Base-by-base conservation (phyloP, 768 basidiomycete genomes). In the Agrocybe praecox region DNA sequence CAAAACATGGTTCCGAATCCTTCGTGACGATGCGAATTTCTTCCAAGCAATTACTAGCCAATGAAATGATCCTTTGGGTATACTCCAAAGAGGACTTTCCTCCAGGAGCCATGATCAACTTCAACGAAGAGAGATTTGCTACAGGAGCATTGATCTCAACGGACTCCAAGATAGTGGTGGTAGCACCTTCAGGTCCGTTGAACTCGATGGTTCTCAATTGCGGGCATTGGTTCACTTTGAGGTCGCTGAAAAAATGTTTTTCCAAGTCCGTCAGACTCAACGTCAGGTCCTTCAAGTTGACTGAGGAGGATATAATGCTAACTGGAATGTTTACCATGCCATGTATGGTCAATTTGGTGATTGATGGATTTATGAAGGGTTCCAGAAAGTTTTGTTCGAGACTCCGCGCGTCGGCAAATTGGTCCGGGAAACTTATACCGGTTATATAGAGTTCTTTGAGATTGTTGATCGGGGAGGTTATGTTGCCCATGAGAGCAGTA, bases 321-420 rank as follows among this genome's bases (percentile, higher is more conserved):
- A 51, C 21, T 17, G 58, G 58, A 29, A 59, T 22, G 34, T 46
- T n/a, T 18, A 55, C 17, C 21, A 59, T 33, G 2, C 48, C 33
- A n/a, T 43, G 43, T 11, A 59, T 26, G 7, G 34, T 15, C 21
- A 59, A 46, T 11, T 48, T 44, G 17, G 48, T 46, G n/a, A 59
- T 36, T 1, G 26, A 26, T 29, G 53, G 43, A 6, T 33, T 51
- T 9, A 59, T 51, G 34, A 55, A 59, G 5, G 58, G 53, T 29
- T 36, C 22, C 14, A 55, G 32, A 26, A 59, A 59, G 12, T 51
- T 51, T 33, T 51, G 21, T 21, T 55, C 53, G 10, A 59, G 29
- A 5, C 21, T 33, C 8, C 53, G 53, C 15, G 53, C 49, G 26
- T 59, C 49, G 11, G 49, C 10, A 18, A 59, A 43, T 34, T 59